phyloP scores from a whole-genome alignment of 2,329 filamentous ascomycete genomes.

The Aureobasidium namibiae region DNA sequence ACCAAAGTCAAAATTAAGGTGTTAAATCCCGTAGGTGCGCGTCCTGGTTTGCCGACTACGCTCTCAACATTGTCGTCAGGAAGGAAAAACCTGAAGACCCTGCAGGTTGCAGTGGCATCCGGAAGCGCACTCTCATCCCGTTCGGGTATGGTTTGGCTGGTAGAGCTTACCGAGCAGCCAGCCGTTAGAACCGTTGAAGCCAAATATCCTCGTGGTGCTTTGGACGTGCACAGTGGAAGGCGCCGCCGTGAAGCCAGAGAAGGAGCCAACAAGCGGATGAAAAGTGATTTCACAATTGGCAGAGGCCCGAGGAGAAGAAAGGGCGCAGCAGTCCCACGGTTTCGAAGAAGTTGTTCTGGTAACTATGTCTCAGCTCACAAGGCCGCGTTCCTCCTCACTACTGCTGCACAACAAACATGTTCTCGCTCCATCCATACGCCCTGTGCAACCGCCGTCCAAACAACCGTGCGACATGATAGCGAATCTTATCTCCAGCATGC shows the following conservation, averaged over 20 bases:
- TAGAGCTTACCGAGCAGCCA: not conserved
- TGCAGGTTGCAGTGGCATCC: not conserved
- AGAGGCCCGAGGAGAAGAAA: too few species aligned
- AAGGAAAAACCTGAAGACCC: not conserved
- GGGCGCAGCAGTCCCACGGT: too few species aligned
- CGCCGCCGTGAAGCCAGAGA: not conserved
- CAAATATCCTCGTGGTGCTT: not conserved
- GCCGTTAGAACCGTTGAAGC: not conserved
- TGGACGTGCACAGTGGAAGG: not conserved
- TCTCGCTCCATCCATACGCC: conserved; percentile 43
- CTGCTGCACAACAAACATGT: conserved; percentile 33
- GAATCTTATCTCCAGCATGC: conserved; percentile 45
- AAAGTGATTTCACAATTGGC: too few species aligned
- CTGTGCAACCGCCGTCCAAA: conserved; percentile 40
- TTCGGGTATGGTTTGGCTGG: not conserved
- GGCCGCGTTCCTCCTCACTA: not conserved
- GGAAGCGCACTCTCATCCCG: not conserved
- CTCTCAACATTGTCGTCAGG: not conserved
- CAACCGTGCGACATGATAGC: conserved; percentile 37
- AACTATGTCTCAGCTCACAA: not conserved
- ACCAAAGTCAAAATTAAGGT: not conserved
- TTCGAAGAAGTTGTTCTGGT: not conserved
- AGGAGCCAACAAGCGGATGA: not conserved
- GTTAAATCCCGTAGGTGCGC: too few species aligned
- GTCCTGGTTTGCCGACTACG: not conserved